A percentile compares a stretch with the other conserved stretches of the same genome.
These are phyloP conservation scores for Boletus reticuloceps DNA, from an alignment of 768 basidiomycete species.

Conservation along the genomic window DNA sequence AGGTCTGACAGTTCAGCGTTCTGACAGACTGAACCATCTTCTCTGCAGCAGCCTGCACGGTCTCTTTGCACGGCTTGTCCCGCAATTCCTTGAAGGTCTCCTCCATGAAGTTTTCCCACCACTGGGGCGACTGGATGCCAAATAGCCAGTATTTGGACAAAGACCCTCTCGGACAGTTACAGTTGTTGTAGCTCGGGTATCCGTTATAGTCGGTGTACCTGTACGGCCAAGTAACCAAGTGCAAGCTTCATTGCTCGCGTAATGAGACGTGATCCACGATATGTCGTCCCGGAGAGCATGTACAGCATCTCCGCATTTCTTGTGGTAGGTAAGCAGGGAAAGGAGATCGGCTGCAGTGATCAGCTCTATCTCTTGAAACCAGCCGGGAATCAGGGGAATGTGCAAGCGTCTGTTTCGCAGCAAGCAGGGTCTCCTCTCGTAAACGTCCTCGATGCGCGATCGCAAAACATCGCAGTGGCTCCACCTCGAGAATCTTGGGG, in stretches of 20 bases:
- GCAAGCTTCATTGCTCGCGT: constrained; percentile 3
- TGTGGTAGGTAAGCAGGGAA: constrained; percentile 23
- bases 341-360: constrained; percentile 29
- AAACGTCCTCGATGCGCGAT: constrained; percentile 26
- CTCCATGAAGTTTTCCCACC: constrained; percentile 23
- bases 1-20: neutral
- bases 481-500: constrained; percentile 18
- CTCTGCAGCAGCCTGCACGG: neutral
- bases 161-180: neutral
- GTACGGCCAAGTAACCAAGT: constrained; percentile 8
- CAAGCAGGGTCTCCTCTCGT: constrained; percentile 21
- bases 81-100: constrained; percentile 2
- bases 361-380: constrained; percentile 27
- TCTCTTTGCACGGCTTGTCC: constrained; percentile 21
- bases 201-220: no score
- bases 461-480: constrained; percentile 31
- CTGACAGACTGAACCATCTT: neutral
- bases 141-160: neutral
- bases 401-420: constrained; percentile 29
- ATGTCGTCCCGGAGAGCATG: constrained; percentile 1
- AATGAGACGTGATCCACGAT: constrained; percentile 15
- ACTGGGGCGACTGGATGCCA: neutral
- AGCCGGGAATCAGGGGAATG: constrained; percentile 21
- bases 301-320: constrained; percentile 11
- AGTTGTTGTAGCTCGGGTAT: neutral